Evolutionary conservation across 169 alveolate genomes (phyloP), one percentile per base, ranked within the genome.

Genomic region (Miamiensis avidus): DNA sequence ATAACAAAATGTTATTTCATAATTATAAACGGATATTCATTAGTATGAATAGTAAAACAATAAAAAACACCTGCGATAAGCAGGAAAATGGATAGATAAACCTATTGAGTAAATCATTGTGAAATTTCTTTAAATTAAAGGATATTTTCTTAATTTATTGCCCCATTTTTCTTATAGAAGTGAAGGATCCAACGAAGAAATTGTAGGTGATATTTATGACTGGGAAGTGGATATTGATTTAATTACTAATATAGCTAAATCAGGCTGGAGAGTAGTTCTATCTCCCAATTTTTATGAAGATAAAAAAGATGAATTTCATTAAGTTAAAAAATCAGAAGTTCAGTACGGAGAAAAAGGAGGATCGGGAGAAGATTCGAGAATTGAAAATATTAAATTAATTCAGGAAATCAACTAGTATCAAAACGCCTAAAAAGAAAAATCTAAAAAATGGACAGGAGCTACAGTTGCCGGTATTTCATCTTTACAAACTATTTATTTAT

Each of bases 201-300:
- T 11, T 49, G 4, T 11, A 49, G 20, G 20, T 49, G 69, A 49
- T 49, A 49, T 87, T 25, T 87, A 87, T 87, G 91, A 87, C 79
- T 87, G 91, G 86, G 74, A 82, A 4, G 91, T 87, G 1, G 91
- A 87, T 73, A 87, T 87, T 16, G 88, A 83, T 29, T 76, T 87
- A 20, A 82, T 87, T 20, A 87, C 91, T 16, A 65, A 84, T 31
- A 82, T 87, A 15, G 82, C 83, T 16, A 77, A 87, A 34, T 73
- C 76, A 74, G 91, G 91, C 6, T 87, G 91, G 91, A 83, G 77
- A 82, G 86, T 87, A 29, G 29, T 33, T 0, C 28, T 79, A 0
- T 34, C 75, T 72, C 65, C 65, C 27, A 34, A 64, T 49, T 79
- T 79, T 79, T 64, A 49, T 29, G 31, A 79, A 34, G 0, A 25